phyloP scores from a whole-genome alignment of 192 early-diverging fungal species.

The Podila clonocystis region DNA sequence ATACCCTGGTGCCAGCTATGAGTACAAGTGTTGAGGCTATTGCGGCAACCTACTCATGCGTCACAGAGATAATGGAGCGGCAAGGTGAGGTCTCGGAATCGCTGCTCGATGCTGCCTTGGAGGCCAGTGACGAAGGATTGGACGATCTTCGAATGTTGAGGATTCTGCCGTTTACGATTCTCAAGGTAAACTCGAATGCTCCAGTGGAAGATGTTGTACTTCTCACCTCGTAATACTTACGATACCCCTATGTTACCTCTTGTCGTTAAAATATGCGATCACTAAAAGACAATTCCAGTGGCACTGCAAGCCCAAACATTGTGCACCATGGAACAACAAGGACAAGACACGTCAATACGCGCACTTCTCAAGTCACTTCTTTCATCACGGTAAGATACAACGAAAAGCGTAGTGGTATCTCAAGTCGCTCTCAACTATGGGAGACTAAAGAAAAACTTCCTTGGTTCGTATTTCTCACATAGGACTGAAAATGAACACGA shows the following conservation, averaged over 20 bases:
- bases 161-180: conserved; percentile 9
- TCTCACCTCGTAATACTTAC: neutral
- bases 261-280: too few species aligned
- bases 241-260: neutral
- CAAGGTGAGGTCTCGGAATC: conserved; percentile 22
- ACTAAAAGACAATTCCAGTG: neutral
- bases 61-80: conserved; percentile 13
- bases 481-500: neutral
- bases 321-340: neutral
- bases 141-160: conserved; percentile 25
- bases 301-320: neutral
- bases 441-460: too few species aligned
- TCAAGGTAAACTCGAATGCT: conserved; percentile 16
- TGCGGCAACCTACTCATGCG: neutral
- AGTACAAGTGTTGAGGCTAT: conserved; percentile 8
- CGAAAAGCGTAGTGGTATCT: too few species aligned
- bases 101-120: conserved; percentile 15
- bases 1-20: conserved; percentile 8
- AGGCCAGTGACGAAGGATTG: conserved; percentile 27
- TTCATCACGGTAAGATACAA: neutral
- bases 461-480: neutral
- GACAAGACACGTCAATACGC: neutral
- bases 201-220: neutral
- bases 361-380: neutral
- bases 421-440: too few species aligned